phyloP scores from a whole-genome alignment of 169 alveolate genomes.

The Besnoitia besnoiti region DNA sequence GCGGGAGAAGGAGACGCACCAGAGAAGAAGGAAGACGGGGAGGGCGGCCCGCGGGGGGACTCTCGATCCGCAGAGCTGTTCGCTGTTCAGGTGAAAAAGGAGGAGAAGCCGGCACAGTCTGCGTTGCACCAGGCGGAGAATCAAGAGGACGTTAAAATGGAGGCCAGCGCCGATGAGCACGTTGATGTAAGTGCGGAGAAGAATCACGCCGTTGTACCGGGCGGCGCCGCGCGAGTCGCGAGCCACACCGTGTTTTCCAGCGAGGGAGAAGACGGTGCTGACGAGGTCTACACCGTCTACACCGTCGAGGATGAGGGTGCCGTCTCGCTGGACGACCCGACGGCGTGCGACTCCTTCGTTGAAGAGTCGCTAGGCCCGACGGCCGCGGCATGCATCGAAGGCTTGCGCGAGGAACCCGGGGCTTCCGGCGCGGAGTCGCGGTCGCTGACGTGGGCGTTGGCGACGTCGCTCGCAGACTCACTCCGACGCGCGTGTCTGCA shows the following conservation, averaged over 20 bases:
- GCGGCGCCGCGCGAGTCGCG: background rate
- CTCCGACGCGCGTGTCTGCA: constrained; percentile 46
- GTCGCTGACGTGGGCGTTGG: background rate
- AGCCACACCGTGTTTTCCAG: constrained; percentile 18
- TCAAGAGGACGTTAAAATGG: background rate
- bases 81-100: background rate
- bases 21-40: background rate
- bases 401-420: no score
- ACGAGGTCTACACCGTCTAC: background rate
- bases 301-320: background rate
- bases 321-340: background rate
- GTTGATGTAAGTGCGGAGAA: background rate
- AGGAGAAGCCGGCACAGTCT: background rate
- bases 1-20: background rate
- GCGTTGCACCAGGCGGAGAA: background rate
- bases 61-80: constrained; percentile 19
- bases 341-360: background rate
- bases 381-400: background rate
- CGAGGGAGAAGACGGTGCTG: background rate
- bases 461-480: background rate
- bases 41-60: no score
- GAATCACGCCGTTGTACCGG: no score
- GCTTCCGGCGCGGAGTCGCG: no score
- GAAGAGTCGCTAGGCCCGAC: background rate
- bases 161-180: background rate